phyloP scores from a whole-genome alignment of 805 yeast genomes.

The Schwanniomyces polymorphus region DNA sequence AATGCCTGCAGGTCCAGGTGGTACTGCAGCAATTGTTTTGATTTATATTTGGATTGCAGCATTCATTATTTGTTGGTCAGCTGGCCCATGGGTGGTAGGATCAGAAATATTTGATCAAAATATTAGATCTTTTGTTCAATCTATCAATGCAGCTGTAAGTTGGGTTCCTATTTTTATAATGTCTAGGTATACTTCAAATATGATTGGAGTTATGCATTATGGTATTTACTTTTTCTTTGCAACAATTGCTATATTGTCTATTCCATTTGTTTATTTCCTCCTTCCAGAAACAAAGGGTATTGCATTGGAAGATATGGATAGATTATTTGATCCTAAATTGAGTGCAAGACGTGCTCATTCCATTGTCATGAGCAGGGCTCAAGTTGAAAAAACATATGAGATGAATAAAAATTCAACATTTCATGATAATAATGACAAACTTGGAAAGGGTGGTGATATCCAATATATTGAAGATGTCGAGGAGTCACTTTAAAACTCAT shows the following conservation, averaged over 20 bases:
- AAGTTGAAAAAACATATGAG: constrained; percentile 9
- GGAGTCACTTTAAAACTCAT: neutral
- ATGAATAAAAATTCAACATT: constrained; percentile 14
- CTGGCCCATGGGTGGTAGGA: constrained; percentile 42
- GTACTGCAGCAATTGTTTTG: constrained; percentile 38
- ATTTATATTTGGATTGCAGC: constrained; percentile 44
- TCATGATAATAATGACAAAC: constrained; percentile 20
- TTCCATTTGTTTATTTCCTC: constrained; percentile 38
- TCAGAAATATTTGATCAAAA: constrained; percentile 41
- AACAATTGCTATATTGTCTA: constrained; percentile 27
- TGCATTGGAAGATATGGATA: constrained; percentile 26
- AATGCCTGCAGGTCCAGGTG: constrained; percentile 35
- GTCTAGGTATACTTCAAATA: constrained; percentile 32
- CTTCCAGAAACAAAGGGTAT: constrained; percentile 42
- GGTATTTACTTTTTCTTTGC: constrained; percentile 41
- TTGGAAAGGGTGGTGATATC: constrained; percentile 7
- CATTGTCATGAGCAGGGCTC: constrained; percentile 13
- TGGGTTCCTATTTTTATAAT: constrained; percentile 41
- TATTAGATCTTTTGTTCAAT: constrained; percentile 39
- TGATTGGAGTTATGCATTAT: constrained; percentile 35
- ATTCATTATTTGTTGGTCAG: constrained; percentile 41
- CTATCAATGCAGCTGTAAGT: constrained; percentile 39
- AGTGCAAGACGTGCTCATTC: constrained; percentile 24
- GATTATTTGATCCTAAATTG: constrained; percentile 16
- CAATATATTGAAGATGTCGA: constrained; percentile 15